phyloP scores from a whole-genome alignment of 75 land plant species.

The Cunninghamia lanceolata region DNA sequence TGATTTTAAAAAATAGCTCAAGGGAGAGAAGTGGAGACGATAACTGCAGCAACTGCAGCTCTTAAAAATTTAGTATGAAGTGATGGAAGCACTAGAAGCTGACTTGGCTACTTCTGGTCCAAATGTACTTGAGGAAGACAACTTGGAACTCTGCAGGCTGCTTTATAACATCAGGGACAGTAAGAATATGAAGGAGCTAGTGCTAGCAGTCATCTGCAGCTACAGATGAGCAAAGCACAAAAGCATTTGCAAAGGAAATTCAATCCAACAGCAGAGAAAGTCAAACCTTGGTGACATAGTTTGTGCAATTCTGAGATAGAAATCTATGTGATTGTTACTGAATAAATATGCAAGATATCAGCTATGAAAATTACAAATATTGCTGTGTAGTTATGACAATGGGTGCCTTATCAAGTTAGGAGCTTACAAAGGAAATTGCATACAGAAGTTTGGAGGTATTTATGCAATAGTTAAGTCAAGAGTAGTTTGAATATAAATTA shows the following conservation, averaged over 20 bases:
- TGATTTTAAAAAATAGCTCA: neutral
- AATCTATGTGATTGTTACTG: neutral
- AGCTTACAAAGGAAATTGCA: neutral
- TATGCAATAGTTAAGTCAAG: neutral
- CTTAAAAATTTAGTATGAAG: neutral
- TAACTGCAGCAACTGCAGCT: neutral
- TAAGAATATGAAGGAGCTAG: neutral
- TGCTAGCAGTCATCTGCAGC: neutral
- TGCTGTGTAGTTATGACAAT: neutral
- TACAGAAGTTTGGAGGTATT: neutral
- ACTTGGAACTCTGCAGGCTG: neutral
- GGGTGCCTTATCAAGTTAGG: neutral
- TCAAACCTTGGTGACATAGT: neutral
- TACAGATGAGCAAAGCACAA: neutral
- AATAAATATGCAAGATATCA: neutral
- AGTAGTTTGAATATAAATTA: neutral
- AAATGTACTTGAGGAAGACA: neutral
- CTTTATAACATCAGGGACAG: neutral
- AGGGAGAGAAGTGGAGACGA: neutral
- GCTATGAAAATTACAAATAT: neutral
- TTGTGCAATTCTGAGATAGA: neutral
- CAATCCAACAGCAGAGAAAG: neutral
- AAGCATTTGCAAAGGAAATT: neutral
- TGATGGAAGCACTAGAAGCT: neutral
- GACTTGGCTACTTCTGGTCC: neutral